phyloP scores from a whole-genome alignment of 2,329 filamentous ascomycete species.

The Elsinoe fawcettii region DNA sequence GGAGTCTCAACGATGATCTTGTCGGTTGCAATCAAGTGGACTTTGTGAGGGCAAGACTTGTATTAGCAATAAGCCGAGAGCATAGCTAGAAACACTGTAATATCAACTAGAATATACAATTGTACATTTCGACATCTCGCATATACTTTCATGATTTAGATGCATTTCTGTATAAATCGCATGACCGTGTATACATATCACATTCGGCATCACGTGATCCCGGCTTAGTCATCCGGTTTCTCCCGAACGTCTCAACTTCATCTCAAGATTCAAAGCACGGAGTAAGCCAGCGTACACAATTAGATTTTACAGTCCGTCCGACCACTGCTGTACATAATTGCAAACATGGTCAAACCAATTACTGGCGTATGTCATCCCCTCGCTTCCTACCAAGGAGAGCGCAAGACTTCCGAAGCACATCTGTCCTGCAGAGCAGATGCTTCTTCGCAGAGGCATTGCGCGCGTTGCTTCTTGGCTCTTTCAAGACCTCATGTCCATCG shows the following conservation, averaged over 20 bases:
- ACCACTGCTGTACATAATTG: not conserved
- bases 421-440: not conserved
- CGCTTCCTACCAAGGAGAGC: not conserved
- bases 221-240: slow-evolving; percentile 12
- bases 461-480: not conserved
- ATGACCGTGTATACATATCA: too few species aligned
- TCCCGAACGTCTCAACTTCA: slow-evolving; percentile 10
- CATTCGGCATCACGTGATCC: not conserved
- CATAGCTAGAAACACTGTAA: too few species aligned
- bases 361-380: slow-evolving; percentile 40
- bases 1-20: too few species aligned
- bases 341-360: slow-evolving; percentile 39
- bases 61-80: too few species aligned
- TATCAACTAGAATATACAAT: too few species aligned
- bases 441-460: not conserved
- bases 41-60: too few species aligned
- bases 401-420: not conserved
- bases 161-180: too few species aligned
- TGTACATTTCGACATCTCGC: too few species aligned
- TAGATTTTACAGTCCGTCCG: not conserved
- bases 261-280: not conserved
- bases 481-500: not conserved
- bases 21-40: too few species aligned
- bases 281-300: not conserved
- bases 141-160: too few species aligned